These are phyloP conservation scores for Multifurca ochricompacta DNA, from an alignment of 768 basidiomycete species.

Conservation along the genomic window DNA sequence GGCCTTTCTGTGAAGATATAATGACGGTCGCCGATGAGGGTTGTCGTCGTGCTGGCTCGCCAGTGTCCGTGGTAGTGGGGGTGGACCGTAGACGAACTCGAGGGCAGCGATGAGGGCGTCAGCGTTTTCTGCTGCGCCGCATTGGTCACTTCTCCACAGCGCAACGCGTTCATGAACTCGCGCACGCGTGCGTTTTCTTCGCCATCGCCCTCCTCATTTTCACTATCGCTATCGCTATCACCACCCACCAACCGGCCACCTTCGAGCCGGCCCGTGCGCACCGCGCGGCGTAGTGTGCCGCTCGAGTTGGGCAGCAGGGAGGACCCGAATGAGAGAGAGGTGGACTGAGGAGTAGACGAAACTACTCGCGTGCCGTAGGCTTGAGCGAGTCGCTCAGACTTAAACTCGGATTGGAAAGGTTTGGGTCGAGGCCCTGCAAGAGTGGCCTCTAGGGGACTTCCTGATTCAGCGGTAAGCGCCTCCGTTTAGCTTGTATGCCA, in stretches of 20 bases:
- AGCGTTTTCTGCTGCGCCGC: constrained; percentile 22
- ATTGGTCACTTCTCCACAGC: constrained; percentile 28
- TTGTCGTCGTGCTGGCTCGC: too few species aligned
- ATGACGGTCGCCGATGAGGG: too few species aligned
- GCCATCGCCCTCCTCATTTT: constrained; percentile 23
- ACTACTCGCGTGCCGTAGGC: constrained; percentile 14
- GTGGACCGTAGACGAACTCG: constrained; percentile 13
- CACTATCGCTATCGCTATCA: constrained; percentile 28
- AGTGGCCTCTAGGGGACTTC: constrained; percentile 38
- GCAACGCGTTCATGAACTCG: constrained; percentile 25
- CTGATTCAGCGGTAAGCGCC: constrained; percentile 25
- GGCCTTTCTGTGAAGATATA: too few species aligned
- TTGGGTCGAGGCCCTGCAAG: constrained; percentile 35
- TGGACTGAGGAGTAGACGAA: constrained; percentile 22
- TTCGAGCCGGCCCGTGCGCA: constrained; percentile 28
- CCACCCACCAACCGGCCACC: constrained; percentile 26
- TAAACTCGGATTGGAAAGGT: constrained; percentile 57
- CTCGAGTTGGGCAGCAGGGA: constrained; percentile 27
- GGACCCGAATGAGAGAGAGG: constrained; percentile 28
- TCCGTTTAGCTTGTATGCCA: background rate
- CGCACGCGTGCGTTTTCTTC: constrained; percentile 18
- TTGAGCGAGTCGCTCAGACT: constrained; percentile 35
- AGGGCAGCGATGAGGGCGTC: constrained; percentile 14
- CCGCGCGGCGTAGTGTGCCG: constrained; percentile 23
- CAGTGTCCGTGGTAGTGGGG: too few species aligned